Percentiles rank a stretch among this genome's conserved stretches.
phyloP scores from a whole-genome alignment of 768 basidiomycete genomes.

The Kwoniella botswanensis region DNA sequence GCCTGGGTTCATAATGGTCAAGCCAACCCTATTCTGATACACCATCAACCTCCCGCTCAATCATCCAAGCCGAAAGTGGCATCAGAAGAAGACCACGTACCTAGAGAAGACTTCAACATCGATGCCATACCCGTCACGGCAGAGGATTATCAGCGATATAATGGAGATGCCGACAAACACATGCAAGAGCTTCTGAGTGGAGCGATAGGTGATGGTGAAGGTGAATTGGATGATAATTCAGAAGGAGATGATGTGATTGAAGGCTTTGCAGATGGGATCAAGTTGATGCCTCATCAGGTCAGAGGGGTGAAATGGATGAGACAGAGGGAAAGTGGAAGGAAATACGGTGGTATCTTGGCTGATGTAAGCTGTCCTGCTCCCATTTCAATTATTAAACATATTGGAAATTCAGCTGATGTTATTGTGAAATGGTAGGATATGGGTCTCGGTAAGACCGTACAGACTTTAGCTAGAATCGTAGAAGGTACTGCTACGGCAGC shows the following conservation, averaged over 20 bases:
- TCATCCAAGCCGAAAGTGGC: conserved; percentile 9
- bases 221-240: conserved; percentile 50
- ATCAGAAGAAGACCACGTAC: conserved; percentile 26
- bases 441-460: conserved; percentile 71
- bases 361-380: conserved; percentile 61
- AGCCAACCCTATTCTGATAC: conserved; percentile 19
- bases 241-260: conserved; percentile 73
- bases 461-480: conserved; percentile 83
- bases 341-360: conserved; percentile 83
- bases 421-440: conserved; percentile 48
- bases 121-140: conserved; percentile 33
- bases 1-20: conserved; percentile 29
- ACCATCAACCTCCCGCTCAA: not conserved
- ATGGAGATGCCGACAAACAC: conserved; percentile 75
- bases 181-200: conserved; percentile 76
- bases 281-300: conserved; percentile 84
- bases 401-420: not conserved
- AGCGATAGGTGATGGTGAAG: conserved; percentile 64
- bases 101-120: conserved; percentile 45
- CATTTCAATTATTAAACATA: conserved; percentile 19
- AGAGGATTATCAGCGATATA: conserved; percentile 40
- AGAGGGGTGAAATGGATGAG: conserved; percentile 86
- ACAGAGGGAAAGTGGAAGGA: conserved; percentile 77
- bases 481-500: conserved; percentile 74
- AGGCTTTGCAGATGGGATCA: conserved; percentile 74